Base-by-base conservation (phyloP, 2,329 filamentous ascomycete genomes). In the Botrytis deweyae region DNA sequence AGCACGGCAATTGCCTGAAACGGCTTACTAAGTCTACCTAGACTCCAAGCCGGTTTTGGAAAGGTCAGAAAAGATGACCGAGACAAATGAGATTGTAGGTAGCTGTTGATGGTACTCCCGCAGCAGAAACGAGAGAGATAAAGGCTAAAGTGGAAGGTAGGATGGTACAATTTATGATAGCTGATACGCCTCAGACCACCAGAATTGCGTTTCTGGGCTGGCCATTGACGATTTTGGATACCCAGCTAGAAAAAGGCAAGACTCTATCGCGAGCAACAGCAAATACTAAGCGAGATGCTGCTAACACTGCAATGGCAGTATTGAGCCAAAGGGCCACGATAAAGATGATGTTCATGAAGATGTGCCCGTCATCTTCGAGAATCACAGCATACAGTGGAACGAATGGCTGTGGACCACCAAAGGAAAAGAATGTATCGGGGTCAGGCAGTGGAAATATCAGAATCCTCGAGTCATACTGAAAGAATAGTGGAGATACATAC, bases 131-230 rank as follows among this genome's bases (percentile, higher is more conserved):
- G 10, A 76, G 52, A 18, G 61, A 68, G 22, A 49, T 61, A 38
- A 75, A 76, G 9, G 75, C 73, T 22, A 76, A 68, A 38, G 70
- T 55, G 4, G 73, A 76, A 3, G 75, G 73, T 16, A 75, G 36
- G 10, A 73, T 72, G 20, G 73, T 75, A 38, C 71, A 75, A 1
- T 66, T 72, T 14, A 76, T 66, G 18, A 76, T n/a, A 12, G 75
- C 69, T 5, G 73, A 67, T 22, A 68, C 64, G 18, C 44, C 44
- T 38, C 66, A 72, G 10, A 75, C 73, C 0, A 76, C 65, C 16
- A 76, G 68, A 25, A 76, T 71, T n/a, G 73, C 75, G 38, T 75
- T 76, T n/a, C 67, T 71, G 12, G 75, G 75, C 65, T 75, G 75
- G 1, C 69, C 72, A 25, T 66, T 65, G 49, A 59, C 20, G 3